phyloP scores from a whole-genome alignment of 805 yeast species.

The Yamadazyma scolyti region DNA sequence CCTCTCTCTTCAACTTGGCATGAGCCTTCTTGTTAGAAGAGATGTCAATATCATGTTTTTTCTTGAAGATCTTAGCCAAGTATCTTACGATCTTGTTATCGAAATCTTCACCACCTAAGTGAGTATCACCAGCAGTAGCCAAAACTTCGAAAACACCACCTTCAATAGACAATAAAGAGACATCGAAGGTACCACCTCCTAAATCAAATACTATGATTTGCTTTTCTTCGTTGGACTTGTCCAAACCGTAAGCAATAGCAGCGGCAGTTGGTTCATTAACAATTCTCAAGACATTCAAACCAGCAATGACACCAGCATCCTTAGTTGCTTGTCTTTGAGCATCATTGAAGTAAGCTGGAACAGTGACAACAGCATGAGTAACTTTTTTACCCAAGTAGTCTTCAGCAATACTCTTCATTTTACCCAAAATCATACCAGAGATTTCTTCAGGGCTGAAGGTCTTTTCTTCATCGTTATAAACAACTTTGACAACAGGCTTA shows the following conservation, averaged over 20 bases:
- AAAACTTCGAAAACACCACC: conserved; percentile 48
- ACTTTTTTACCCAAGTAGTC: conserved; percentile 58
- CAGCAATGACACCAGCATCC: conserved; percentile 96
- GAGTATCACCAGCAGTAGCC: conserved; percentile 49
- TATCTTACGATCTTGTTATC: conserved; percentile 43
- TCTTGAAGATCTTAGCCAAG: conserved; percentile 41
- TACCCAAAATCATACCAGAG: conserved; percentile 85
- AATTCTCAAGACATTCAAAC: conserved; percentile 89
- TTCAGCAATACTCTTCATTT: conserved; percentile 91
- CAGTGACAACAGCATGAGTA: conserved; percentile 91
- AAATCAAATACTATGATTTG: conserved; percentile 46
- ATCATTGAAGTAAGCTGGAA: conserved; percentile 96
- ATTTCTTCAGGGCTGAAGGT: conserved; percentile 92
- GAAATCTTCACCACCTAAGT: conserved; percentile 50
- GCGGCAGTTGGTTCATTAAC: conserved; percentile 92
- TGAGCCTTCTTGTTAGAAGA: conserved; percentile 39
- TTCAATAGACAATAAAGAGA: conserved; percentile 60
- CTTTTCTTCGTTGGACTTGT: conserved; percentile 56
- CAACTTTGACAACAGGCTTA: conserved; percentile 79
- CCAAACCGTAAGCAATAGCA: conserved; percentile 61
- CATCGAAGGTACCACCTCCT: conserved; percentile 68
- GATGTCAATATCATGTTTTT: conserved; percentile 43
- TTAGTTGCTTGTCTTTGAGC: conserved; percentile 98
- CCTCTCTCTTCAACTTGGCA: conserved; percentile 45
- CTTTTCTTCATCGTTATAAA: conserved; percentile 81